These are phyloP conservation scores for Hyphodiscus sp. DNA, from an alignment of 2,329 filamentous ascomycete genomes.

Conservation along the genomic window DNA sequence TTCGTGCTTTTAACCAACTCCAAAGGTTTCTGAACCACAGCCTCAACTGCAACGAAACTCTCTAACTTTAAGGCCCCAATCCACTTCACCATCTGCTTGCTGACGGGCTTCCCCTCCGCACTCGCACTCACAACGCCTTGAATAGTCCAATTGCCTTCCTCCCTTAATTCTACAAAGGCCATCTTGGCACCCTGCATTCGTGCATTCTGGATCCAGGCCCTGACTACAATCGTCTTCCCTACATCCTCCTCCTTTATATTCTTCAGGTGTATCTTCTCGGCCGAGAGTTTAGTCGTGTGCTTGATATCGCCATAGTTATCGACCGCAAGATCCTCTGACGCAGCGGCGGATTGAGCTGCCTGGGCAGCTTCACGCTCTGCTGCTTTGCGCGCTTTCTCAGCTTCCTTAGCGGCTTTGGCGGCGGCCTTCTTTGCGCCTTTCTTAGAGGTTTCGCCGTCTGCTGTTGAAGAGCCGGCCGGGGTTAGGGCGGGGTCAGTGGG, in stretches of 20 bases:
- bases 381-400: conserved; percentile 64
- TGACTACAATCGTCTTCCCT: conserved; percentile 66
- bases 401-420: conserved; percentile 82
- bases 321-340: conserved; percentile 58
- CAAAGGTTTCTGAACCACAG: conserved; percentile 70
- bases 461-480: conserved; percentile 2
- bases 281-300: conserved; percentile 47
- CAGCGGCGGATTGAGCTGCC: conserved; percentile 56
- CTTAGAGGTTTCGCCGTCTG: conserved; percentile 48
- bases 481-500: conserved; percentile 10
- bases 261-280: conserved; percentile 53
- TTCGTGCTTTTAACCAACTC: conserved; percentile 85
- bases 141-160: conserved; percentile 68
- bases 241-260: conserved; percentile 58
- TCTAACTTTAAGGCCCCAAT: conserved; percentile 68
- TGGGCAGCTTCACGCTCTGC: conserved; percentile 71
- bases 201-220: conserved; percentile 80
- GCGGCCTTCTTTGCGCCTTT: conserved; percentile 80
- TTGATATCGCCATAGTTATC: conserved; percentile 74
- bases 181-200: conserved; percentile 87
- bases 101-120: conserved; percentile 56
- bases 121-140: conserved; percentile 72
- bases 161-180: conserved; percentile 78
- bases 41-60: conserved; percentile 77
- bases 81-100: conserved; percentile 94